Percentiles rank a stretch among this genome's conserved stretches.
Conservation (phyloP, 2,329 filamentous ascomycete genomes). For the Apiospora hydei region DNA sequence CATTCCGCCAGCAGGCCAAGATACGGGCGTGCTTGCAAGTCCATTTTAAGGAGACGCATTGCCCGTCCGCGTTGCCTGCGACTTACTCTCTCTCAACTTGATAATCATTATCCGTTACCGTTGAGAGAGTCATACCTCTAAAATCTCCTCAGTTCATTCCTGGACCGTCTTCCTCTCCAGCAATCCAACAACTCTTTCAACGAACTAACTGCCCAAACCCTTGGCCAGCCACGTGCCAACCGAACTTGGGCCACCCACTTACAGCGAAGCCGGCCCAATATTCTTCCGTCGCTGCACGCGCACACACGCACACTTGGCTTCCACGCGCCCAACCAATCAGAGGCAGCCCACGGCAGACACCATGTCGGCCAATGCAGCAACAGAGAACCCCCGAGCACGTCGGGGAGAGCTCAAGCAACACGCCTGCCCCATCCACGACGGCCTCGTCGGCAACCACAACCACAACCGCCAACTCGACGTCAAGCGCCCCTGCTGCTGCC, state of each 20-base stretch:
- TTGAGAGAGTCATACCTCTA: slow-evolving; percentile 11
- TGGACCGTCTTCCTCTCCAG: background rate
- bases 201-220: background rate
- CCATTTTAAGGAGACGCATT: slow-evolving; percentile 21
- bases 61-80: slow-evolving; percentile 19
- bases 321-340: background rate
- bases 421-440: slow-evolving; percentile 11
- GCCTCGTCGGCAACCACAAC: slow-evolving; percentile 21
- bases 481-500: background rate
- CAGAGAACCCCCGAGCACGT: slow-evolving; percentile 20
- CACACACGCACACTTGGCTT: background rate
- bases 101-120: slow-evolving; percentile 13
- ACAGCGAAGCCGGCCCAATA: slow-evolving; percentile 7
- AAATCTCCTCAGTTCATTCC: background rate
- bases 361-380: slow-evolving; percentile 19
- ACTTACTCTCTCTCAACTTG: slow-evolving; percentile 17
- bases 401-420: slow-evolving; percentile 24
- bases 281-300: slow-evolving; percentile 14
- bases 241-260: background rate
- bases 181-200: background rate
- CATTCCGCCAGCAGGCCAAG: slow-evolving; percentile 21
- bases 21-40: slow-evolving; percentile 13
- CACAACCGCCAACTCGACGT: slow-evolving; percentile 13
- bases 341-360: background rate
- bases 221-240: slow-evolving; percentile 1